Percentiles rank a stretch among this genome's conserved stretches.
Evolutionary conservation across 1,139 yeast genomes (phyloP).

Genomic region (Saccharomyces hybrid): DNA sequence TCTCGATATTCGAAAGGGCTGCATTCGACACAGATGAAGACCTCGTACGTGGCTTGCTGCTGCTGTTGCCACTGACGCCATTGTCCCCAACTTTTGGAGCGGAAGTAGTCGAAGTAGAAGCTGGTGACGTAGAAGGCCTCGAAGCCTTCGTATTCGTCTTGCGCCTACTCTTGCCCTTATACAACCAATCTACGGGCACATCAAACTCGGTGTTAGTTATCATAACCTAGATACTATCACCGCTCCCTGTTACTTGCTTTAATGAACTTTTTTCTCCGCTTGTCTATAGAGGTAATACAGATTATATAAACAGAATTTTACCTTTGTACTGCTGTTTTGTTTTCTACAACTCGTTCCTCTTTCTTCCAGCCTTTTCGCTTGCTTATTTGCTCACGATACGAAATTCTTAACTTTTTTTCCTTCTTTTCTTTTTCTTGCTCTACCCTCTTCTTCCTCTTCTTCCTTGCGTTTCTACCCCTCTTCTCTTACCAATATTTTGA

Average conservation of each 20-base stretch:
- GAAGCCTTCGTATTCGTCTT: constrained; percentile 4
- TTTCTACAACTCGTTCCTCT: background rate
- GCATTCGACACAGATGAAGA: constrained; percentile 10
- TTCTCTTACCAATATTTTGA: background rate
- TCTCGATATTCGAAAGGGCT: constrained; percentile 4
- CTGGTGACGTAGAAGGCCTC: background rate
- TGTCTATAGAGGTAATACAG: background rate
- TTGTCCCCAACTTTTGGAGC: background rate
- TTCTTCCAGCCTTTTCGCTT: background rate
- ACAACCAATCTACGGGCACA: constrained; percentile 31
- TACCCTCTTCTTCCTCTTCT: background rate
- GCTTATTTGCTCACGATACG: background rate
- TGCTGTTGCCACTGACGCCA: background rate
- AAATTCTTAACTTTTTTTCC: background rate
- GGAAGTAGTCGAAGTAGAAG: background rate
- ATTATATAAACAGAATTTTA: background rate
- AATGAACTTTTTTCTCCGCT: background rate
- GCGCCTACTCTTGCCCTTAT: constrained; percentile 20
- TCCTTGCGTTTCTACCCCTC: constrained; percentile 1
- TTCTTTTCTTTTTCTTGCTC: background rate
- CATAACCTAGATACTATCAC: background rate
- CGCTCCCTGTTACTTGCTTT: background rate
- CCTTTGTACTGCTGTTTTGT: background rate
- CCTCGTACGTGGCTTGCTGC: constrained; percentile 3
- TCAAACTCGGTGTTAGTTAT: constrained; percentile 19